Percentiles rank a stretch among this genome's conserved stretches.
These are phyloP conservation scores for Cydonia oblonga DNA, from an alignment of 331 rosid species.

Conservation along the genomic window DNA sequence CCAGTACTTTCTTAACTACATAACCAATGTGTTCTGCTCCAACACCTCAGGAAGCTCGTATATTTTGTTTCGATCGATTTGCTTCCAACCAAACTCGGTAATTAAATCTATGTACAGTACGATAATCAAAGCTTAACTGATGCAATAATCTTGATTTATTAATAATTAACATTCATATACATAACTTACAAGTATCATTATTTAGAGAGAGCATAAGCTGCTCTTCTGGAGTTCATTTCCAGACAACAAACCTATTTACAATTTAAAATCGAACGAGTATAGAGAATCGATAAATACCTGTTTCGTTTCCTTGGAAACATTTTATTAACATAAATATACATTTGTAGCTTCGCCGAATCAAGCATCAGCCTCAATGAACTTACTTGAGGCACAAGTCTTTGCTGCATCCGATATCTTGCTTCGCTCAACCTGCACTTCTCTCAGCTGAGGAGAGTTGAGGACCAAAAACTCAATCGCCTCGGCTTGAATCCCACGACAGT, in stretches of 20 bases:
- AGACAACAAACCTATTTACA: background rate
- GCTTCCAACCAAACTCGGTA: background rate
- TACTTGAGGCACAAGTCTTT: conserved; percentile 35
- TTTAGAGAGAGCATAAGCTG: background rate
- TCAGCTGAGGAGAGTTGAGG: conserved; percentile 39
- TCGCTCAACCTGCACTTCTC: conserved; percentile 49
- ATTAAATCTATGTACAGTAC: background rate
- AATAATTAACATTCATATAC: background rate
- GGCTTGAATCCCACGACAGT: conserved; percentile 46
- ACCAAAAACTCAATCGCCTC: conserved; percentile 41
- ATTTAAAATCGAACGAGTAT: background rate
- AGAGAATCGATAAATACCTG: conserved; percentile 15
- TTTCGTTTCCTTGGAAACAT: conserved; percentile 13
- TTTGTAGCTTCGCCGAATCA: background rate
- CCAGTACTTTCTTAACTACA: background rate
- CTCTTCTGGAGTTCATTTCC: background rate
- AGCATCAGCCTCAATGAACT: conserved; percentile 43
- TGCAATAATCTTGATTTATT: background rate
- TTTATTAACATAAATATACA: background rate
- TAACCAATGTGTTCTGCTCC: background rate
- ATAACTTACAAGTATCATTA: background rate
- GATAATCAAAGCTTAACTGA: background rate
- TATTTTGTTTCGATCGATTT: background rate
- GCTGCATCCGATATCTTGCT: conserved; percentile 51
- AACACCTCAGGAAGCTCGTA: background rate